A percentile compares a stretch with the other conserved stretches of the same genome.
Conservation (phyloP, 352 stramenopile genomes). For the Phytophthora sojae region DNA sequence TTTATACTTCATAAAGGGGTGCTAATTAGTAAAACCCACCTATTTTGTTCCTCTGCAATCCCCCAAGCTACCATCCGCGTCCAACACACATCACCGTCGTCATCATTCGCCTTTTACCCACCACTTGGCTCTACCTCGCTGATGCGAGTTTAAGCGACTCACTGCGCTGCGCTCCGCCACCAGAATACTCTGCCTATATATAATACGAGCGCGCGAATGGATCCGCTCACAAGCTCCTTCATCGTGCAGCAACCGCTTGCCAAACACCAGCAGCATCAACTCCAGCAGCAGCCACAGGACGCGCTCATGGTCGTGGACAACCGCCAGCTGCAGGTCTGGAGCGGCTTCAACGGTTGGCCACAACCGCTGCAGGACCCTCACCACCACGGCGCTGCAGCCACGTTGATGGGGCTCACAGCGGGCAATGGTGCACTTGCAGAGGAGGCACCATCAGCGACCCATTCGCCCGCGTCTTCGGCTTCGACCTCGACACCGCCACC, state of each 20-base stretch:
- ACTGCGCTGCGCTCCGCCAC: background rate
- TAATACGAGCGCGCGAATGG: conserved; percentile 12
- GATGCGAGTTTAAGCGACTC: background rate
- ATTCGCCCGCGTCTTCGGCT: conserved; percentile 19
- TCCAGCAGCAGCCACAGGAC: conserved; percentile 7
- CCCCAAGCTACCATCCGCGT: background rate
- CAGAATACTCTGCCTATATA: background rate
- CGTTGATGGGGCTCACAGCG: conserved; percentile 12
- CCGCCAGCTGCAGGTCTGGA: conserved; percentile 33
- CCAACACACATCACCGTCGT: conserved; percentile 4
- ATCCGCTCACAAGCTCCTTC: conserved; percentile 13
- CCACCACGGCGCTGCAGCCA: conserved; percentile 15
- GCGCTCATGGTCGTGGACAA: conserved; percentile 34
- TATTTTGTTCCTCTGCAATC: background rate
- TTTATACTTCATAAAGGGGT: background rate
- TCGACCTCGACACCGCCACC: conserved; percentile 11
- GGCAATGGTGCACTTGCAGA: background rate
- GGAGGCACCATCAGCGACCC: conserved; percentile 5
- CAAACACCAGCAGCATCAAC: conserved; percentile 15
- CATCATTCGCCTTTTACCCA: conserved; percentile 9
- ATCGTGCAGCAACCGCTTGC: background rate
- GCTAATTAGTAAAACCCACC: background rate
- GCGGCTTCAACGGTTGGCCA: conserved; percentile 9
- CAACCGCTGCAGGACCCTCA: conserved; percentile 8
- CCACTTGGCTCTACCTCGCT: background rate